Conservation (phyloP, 1,284 basidiomycete species). For the Ceratobasidium sp. region DNA sequence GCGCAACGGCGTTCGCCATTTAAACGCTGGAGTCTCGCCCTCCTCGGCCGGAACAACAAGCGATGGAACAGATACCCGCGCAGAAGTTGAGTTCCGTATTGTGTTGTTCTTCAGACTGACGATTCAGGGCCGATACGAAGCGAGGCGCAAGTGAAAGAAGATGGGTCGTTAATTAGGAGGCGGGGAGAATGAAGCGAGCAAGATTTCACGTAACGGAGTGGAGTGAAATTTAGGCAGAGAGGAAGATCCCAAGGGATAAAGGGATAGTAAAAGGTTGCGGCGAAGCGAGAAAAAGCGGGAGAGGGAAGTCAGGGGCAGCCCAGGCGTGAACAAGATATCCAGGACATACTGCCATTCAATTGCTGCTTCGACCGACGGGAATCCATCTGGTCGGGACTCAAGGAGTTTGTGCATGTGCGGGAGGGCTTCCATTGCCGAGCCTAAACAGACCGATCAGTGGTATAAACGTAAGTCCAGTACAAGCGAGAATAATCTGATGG, state of each 20-base stretch:
- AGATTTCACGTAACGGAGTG: too few species aligned
- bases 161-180: too few species aligned
- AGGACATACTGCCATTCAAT: conserved; percentile 93
- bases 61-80: conserved; percentile 85
- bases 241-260: background rate
- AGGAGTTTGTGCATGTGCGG: conserved; percentile 91
- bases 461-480: background rate
- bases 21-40: conserved; percentile 59
- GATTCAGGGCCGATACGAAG: conserved; percentile 12
- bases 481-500: background rate
- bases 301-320: background rate
- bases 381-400: conserved; percentile 85
- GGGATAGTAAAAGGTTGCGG: background rate
- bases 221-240: background rate
- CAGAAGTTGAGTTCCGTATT: conserved; percentile 81
- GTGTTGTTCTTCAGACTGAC: conserved; percentile 76
- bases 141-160: conserved; percentile 22
- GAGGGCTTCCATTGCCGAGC: conserved; percentile 92
- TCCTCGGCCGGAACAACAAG: conserved; percentile 66
- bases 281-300: too few species aligned
- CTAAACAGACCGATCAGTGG: conserved; percentile 55
- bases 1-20: conserved; percentile 87
- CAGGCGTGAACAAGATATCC: background rate
- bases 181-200: too few species aligned
- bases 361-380: conserved; percentile 83